Evolutionary conservation across 2,329 filamentous ascomycete genomes (phyloP), one percentile per base, ranked within the genome.

Genomic region (Trichophyton schoenleinii): DNA sequence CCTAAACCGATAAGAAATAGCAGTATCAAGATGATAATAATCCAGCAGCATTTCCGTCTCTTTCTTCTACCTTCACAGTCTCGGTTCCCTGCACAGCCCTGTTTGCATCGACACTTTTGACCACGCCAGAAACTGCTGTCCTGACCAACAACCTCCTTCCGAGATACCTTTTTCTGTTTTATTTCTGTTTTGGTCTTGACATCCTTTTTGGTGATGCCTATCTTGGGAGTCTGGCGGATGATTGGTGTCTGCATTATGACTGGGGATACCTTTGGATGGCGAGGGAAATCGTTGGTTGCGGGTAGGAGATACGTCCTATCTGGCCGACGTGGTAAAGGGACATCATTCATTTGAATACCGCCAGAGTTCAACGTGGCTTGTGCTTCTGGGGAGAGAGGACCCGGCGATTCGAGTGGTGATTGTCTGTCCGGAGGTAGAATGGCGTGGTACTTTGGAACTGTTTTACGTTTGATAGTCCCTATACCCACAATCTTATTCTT

Each of bases 61-160:
- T 79, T 79, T 67, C 83, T 81, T 62, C 86, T 81, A 2, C 83
- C 84, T 67, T 88, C 86, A 0, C 81, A 80, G 0, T 84, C 84
- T 1, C 75, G 74, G 20, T 84, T 79, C 0, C 86, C 85, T 69
- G 84, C 85, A 70, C 85, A 88, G 1, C 85, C 85, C n/a, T 75
- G 79, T 15, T 79, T 76, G 0, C 83, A 80, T 41, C 89, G 77
- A 63, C 82, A 87, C 8, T 81, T 82, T 57, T 86, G 80, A 1
- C 85, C 85, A 67, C 82, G 81, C 84, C 86, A 88, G 48, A 83
- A 77, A 2, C 83, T 81, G 1, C 85, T 84, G 0, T 80, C 83
- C 57, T 77, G 79, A 1, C 81, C 83, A 18, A 81, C 67, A 1
- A 77, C 78, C 46, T 89, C 86, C 70, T 89, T 85, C 63, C 86